These are phyloP conservation scores for Adansonia digitata DNA, from an alignment of 345 rosid genomes.

Conservation along the genomic window DNA sequence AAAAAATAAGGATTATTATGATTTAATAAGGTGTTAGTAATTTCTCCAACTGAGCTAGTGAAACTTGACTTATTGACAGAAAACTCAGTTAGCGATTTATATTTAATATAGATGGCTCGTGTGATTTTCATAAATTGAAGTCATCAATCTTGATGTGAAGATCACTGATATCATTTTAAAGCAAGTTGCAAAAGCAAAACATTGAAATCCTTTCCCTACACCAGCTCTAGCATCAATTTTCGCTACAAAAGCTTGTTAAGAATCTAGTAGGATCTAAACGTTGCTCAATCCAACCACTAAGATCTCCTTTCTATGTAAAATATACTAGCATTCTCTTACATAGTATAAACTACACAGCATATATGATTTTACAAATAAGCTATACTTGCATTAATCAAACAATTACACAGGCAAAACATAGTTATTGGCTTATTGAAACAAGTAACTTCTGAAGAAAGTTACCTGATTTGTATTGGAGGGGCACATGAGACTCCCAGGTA, in stretches of 20 bases:
- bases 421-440: neutral
- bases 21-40: neutral
- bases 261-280: neutral
- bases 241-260: neutral
- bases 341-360: neutral
- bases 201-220: neutral
- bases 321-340: neutral
- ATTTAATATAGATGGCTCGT: neutral
- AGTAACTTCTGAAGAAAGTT: neutral
- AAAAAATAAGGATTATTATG: neutral
- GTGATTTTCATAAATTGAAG: neutral
- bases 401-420: neutral
- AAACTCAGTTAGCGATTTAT: neutral
- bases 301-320: neutral
- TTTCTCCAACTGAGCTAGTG: neutral
- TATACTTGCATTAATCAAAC: neutral
- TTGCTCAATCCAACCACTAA: neutral
- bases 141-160: neutral
- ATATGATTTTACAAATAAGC: neutral
- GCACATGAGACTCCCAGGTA: constrained; percentile 3
- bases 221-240: neutral
- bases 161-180: neutral
- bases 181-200: neutral
- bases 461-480: constrained; percentile 8
- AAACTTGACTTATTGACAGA: neutral